Evolutionary conservation across 192 early-diverging fungal genomes (phyloP), one percentile per base, ranked within the genome.

Genomic region (Allomyces javanicus): DNA sequence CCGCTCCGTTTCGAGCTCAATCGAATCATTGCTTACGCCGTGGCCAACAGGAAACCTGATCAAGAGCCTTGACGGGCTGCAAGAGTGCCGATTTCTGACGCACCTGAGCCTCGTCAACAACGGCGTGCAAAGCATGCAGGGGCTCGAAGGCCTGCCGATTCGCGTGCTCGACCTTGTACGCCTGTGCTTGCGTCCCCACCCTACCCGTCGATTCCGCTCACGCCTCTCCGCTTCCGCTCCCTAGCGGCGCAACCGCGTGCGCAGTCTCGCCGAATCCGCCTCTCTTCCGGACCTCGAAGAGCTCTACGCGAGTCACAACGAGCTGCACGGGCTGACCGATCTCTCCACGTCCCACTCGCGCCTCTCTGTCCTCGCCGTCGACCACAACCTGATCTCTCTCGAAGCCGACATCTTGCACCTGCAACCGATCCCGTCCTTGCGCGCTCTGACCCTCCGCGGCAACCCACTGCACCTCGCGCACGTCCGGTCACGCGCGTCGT

Each of bases 91-190:
- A 1, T 58, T 58, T 6, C 6, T 58, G 50, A n/a, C 21, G 10
- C 50, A 58, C 50, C 65, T 84, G 1, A 69, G 33, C 50, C 63
- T 77, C 26, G 40, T 62, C 33, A 44, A 76, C 72, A 83, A 83
- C 70, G 40, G 5, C 25, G 74, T 83, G 33, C 55, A 62, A 22
- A 66, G 24, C 24, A 14, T 58, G 50, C 12, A n/a, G 17, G 50
- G 50, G 50, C 50, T 58, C 17, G 50, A 58, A n/a, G 50, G 50
- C 2, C 50, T 58, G 0, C 50, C 50, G 3, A 21, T 58, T 3
- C 50, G 21, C 2, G 12, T 58, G 1, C 50, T 58, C 50, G 50
- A 58, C 5, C 1, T 58, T 3, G 50, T 58, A 6, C 50, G 50
- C 17, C 21, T 9, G 50, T 9, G 7, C 33, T 40, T 9, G 33